These are phyloP conservation scores for Fistulinella staudtii DNA, from an alignment of 1,284 basidiomycete species.

Conservation along the genomic window DNA sequence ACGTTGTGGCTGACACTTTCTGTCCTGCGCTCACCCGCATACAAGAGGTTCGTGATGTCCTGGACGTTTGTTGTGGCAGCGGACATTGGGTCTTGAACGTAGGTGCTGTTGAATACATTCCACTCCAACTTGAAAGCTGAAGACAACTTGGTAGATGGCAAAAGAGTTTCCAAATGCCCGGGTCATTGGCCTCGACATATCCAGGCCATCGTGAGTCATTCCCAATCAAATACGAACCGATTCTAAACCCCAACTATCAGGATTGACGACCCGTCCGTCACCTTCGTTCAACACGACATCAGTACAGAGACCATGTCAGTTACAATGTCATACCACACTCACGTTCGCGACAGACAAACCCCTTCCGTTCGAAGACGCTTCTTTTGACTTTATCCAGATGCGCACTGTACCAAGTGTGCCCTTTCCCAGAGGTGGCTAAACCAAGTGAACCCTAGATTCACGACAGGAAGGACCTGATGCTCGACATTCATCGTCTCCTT, in stretches of 20 bases:
- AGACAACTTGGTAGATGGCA: constrained; percentile 2
- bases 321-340: too few species aligned
- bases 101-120: neutral
- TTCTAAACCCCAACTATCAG: neutral
- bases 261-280: neutral
- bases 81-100: constrained; percentile 9
- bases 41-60: constrained; percentile 5
- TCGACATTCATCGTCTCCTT: constrained; percentile 7
- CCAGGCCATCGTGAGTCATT: constrained; percentile 2
- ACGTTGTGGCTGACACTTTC: neutral
- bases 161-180: constrained; percentile 5
- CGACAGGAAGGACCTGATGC: constrained; percentile 2
- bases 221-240: too few species aligned
- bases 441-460: constrained; percentile 1
- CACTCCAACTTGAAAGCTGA: neutral
- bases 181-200: constrained; percentile 8
- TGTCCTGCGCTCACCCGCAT: neutral
- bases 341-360: neutral
- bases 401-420: constrained; percentile 6
- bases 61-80: constrained; percentile 9
- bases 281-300: constrained; percentile 7
- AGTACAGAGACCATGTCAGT: too few species aligned
- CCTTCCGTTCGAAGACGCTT: constrained; percentile 8
- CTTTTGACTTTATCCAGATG: constrained; percentile 8
- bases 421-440: neutral